Conservation (phyloP, 805 yeast genomes). For the Scheffersomyces stipitis region DNA sequence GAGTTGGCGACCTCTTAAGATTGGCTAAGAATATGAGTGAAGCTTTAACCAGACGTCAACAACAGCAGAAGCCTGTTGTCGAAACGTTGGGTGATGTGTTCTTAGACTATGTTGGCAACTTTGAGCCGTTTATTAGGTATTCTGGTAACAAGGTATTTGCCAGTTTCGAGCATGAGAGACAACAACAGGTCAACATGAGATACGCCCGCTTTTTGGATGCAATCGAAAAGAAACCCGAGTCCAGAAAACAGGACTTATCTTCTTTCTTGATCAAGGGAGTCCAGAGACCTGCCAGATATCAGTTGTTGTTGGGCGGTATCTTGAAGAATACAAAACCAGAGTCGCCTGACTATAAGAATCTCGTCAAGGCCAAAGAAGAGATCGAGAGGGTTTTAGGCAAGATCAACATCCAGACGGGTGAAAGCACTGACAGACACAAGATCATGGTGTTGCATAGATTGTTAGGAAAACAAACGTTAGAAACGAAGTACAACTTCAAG, state of each 20-base stretch:
- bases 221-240: constrained; percentile 79
- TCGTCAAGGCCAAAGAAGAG: constrained; percentile 71
- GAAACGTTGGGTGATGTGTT: constrained; percentile 85
- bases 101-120: constrained; percentile 76
- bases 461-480: constrained; percentile 69
- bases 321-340: constrained; percentile 79
- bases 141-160: constrained; percentile 96
- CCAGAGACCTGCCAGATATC: constrained; percentile 93
- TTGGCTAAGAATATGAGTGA: constrained; percentile 86
- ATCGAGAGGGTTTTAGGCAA: constrained; percentile 72
- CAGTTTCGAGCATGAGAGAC: constrained; percentile 91
- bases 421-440: constrained; percentile 88
- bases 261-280: constrained; percentile 95
- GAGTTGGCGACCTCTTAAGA: constrained; percentile 81
- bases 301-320: constrained; percentile 77
- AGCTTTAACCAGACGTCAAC: constrained; percentile 78
- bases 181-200: constrained; percentile 82
- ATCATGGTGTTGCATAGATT: constrained; percentile 66
- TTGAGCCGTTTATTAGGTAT: constrained; percentile 90
- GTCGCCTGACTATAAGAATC: constrained; percentile 65
- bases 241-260: constrained; percentile 85
- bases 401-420: constrained; percentile 88
- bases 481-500: constrained; percentile 84
- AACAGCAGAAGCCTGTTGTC: constrained; percentile 80
- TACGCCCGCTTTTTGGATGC: constrained; percentile 94